A percentile compares a stretch with the other conserved stretches of the same genome.
phyloP scores from a whole-genome alignment of 2,329 filamentous ascomycete genomes.

The Gaeumannomyces tritici region DNA sequence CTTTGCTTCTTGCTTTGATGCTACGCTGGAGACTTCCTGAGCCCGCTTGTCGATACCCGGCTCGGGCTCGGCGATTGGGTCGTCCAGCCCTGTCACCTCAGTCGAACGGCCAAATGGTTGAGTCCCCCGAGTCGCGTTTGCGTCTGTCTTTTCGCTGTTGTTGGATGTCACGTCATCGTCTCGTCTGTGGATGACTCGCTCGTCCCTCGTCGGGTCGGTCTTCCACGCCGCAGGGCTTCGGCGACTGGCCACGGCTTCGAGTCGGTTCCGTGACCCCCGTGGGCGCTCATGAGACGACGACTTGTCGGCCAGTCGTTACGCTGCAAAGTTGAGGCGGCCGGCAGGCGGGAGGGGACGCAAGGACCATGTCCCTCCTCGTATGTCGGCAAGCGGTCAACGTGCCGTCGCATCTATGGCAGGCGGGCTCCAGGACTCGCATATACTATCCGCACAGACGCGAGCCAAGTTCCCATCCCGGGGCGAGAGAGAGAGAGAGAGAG shows the following conservation, averaged over 20 bases:
- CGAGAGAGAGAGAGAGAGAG: too few relatives aligned
- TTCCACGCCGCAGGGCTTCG: not conserved
- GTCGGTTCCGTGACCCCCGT: not conserved
- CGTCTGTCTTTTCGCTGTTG: not conserved
- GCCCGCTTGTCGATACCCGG: not conserved
- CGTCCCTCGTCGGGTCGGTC: not conserved
- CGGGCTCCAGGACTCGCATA: not conserved
- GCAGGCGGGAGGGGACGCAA: not conserved
- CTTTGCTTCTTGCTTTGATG: not conserved
- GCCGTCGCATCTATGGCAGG: not conserved
- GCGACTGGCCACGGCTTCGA: not conserved
- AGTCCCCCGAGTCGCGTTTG: not conserved
- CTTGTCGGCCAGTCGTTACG: not conserved
- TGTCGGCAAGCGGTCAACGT: not conserved
- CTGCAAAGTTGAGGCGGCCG: not conserved
- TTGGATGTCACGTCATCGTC: not conserved
- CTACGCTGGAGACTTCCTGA: not conserved
- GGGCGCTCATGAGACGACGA: not conserved
- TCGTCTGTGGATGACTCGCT: not conserved
- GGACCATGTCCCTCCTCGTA: not conserved
- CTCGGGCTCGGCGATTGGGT: not conserved
- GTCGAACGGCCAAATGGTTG: not conserved
- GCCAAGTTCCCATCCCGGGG: not conserved
- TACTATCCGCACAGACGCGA: not conserved
- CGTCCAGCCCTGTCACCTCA: not conserved